Percentiles rank a stretch among this genome's conserved stretches.
Evolutionary conservation across 106 monocot genomes (phyloP).

Genomic region (Hemerocallis citrina): DNA sequence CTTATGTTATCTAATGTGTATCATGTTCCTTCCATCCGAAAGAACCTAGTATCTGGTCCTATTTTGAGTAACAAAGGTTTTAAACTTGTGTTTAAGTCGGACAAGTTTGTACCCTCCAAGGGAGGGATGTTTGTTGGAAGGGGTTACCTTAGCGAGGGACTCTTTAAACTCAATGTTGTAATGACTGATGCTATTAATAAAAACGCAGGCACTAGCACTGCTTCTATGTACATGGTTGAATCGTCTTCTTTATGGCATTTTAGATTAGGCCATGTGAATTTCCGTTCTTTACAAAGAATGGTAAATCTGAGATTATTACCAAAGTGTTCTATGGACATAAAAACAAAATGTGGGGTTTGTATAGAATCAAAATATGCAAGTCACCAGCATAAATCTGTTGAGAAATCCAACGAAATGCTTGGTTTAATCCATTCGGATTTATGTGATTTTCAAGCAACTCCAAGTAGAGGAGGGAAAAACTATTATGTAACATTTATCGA

Average conservation of each 20-base stretch:
- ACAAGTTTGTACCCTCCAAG: slow-evolving; percentile 2
- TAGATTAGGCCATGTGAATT: slow-evolving; percentile 1
- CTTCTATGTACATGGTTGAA: neutral
- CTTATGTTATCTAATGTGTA: neutral
- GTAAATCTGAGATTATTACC: neutral
- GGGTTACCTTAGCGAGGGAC: neutral
- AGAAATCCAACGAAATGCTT: too few species aligned
- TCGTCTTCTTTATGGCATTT: neutral
- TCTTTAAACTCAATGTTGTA: neutral
- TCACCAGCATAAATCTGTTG: too few species aligned
- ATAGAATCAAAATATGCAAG: too few species aligned
- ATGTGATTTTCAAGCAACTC: neutral
- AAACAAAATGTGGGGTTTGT: neutral
- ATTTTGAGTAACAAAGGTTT: neutral
- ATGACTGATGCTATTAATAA: neutral
- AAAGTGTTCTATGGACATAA: neutral
- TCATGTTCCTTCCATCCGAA: neutral
- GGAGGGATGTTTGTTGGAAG: neutral
- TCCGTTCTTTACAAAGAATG: neutral
- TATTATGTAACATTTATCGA: slow-evolving; percentile 3
- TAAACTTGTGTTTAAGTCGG: neutral
- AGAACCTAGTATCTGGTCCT: neutral
- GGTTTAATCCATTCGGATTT: too few species aligned
- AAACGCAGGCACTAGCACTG: neutral
- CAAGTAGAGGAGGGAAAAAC: neutral